phyloP scores from a whole-genome alignment of 1,284 basidiomycete species.

The Malassezia cuniculi region DNA sequence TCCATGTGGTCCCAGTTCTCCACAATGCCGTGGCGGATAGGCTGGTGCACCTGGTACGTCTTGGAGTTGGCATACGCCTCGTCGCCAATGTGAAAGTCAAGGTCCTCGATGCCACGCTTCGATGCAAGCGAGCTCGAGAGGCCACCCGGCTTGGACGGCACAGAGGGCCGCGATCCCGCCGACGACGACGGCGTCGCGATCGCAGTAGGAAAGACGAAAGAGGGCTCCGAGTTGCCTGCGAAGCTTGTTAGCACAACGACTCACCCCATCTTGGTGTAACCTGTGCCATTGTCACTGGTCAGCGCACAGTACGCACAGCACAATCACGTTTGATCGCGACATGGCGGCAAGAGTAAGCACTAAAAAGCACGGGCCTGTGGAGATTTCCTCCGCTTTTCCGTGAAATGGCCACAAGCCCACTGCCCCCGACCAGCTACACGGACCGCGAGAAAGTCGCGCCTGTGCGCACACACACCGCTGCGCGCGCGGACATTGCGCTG shows the following conservation, averaged over 20 bases:
- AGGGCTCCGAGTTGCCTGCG: conserved; percentile 96
- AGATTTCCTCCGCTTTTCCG: too few relatives aligned
- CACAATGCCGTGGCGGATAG: conserved; percentile 93
- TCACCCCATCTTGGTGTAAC: conserved; percentile 92
- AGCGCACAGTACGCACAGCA: conserved; percentile 20
- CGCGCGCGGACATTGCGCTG: conserved; percentile 15
- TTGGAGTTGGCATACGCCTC: conserved; percentile 90
- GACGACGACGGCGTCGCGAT: conserved; percentile 39
- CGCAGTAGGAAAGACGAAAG: conserved; percentile 53
- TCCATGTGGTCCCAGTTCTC: conserved; percentile 99
- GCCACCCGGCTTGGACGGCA: conserved; percentile 62
- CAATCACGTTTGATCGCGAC: conserved; percentile 44
- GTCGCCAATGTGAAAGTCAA: conserved; percentile 99
- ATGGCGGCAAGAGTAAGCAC: conserved; percentile 15
- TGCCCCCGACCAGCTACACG: conserved; percentile 4
- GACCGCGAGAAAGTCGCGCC: conserved; percentile 7
- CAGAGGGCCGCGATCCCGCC: conserved; percentile 53
- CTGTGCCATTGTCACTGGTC: conserved; percentile 90
- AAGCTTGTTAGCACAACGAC: conserved; percentile 54
- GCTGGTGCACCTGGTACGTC: conserved; percentile 82
- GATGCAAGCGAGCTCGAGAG: conserved; percentile 52
- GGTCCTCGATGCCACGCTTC: conserved; percentile 94
- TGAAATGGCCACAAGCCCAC: too few relatives aligned
- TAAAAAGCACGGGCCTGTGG: too few relatives aligned
- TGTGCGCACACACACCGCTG: conserved; percentile 4